These are phyloP conservation scores for Zymoseptoria passerinii DNA, from an alignment of 2,329 filamentous ascomycete species.

Conservation along the genomic window DNA sequence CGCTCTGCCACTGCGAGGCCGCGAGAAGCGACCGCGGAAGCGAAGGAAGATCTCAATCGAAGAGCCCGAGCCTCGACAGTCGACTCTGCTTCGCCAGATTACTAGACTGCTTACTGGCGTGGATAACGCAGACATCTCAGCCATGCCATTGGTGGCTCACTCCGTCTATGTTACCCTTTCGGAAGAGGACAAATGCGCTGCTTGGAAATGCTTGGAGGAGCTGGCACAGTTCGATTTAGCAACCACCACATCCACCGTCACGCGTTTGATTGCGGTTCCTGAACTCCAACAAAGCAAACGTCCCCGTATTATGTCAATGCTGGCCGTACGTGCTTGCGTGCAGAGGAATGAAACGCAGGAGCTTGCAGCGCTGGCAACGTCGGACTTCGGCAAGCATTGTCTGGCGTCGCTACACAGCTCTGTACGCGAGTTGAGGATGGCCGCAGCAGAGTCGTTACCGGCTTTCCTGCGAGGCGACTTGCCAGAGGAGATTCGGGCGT, in stretches of 20 bases:
- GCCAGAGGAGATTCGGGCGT: conserved; percentile 41
- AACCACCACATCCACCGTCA: conserved; percentile 7
- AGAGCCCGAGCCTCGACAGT: neutral
- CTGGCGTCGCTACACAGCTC: conserved; percentile 76
- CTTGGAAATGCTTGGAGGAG: conserved; percentile 20
- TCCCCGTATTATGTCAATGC: conserved; percentile 62
- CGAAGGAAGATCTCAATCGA: conserved; percentile 11
- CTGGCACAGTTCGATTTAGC: conserved; percentile 12
- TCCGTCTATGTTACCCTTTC: conserved; percentile 15
- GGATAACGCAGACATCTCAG: conserved; percentile 11
- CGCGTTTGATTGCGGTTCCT: conserved; percentile 31
- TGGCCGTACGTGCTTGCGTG: conserved; percentile 60
- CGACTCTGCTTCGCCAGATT: neutral
- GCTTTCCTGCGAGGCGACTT: conserved; percentile 53
- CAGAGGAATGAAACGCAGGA: conserved; percentile 48
- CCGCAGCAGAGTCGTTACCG: conserved; percentile 53
- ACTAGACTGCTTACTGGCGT: conserved; percentile 13
- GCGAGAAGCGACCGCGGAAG: conserved; percentile 8
- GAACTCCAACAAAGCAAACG: conserved; percentile 44
- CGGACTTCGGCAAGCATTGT: conserved; percentile 68
- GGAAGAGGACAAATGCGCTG: conserved; percentile 15
- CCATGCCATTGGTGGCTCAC: conserved; percentile 12
- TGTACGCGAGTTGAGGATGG: conserved; percentile 72
- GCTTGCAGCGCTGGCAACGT: conserved; percentile 28
- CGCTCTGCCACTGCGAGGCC: neutral